phyloP scores from a whole-genome alignment of 495 filamentous ascomycete species.

The Schizothecium vesticola region DNA sequence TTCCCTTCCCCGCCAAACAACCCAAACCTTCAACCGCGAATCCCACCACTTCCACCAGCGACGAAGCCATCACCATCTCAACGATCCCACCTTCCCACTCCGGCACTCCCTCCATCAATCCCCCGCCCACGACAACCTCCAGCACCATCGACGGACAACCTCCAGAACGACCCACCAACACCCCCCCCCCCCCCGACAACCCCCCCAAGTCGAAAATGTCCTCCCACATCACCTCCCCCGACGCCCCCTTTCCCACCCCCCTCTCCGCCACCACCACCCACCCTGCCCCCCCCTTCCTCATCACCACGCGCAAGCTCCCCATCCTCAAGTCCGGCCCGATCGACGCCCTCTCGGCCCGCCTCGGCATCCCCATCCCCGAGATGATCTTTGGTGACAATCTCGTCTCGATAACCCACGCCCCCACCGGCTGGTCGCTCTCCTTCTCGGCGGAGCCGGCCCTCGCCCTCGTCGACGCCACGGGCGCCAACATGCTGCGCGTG shows the following conservation, averaged over 20 bases:
- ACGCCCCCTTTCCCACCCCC: constrained; percentile 36
- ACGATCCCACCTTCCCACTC: constrained; percentile 27
- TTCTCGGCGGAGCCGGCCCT: constrained; percentile 87
- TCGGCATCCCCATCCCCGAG: constrained; percentile 85
- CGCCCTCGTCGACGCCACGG: constrained; percentile 90
- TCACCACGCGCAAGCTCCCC: constrained; percentile 77
- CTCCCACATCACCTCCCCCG: constrained; percentile 32
- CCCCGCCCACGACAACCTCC: constrained; percentile 35
- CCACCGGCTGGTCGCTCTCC: constrained; percentile 63
- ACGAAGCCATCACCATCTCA: constrained; percentile 18
- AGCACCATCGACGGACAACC: too few relatives aligned
- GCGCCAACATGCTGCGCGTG: constrained; percentile 78
- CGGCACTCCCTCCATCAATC: constrained; percentile 34
- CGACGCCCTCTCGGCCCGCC: constrained; percentile 69
- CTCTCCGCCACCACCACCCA: constrained; percentile 39
- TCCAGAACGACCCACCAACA: constrained; percentile 15
- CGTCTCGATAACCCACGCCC: constrained; percentile 63
- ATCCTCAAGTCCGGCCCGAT: constrained; percentile 90
- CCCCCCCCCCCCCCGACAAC: too few relatives aligned
- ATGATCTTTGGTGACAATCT: constrained; percentile 99
- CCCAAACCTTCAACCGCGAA: not conserved
- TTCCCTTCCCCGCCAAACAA: not conserved
- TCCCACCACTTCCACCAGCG: not conserved
- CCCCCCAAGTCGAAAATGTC: not conserved
- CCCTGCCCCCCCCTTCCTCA: constrained; percentile 57